Conservation (phyloP, 2,329 filamentous ascomycete genomes). For the Didymella lethalis region DNA sequence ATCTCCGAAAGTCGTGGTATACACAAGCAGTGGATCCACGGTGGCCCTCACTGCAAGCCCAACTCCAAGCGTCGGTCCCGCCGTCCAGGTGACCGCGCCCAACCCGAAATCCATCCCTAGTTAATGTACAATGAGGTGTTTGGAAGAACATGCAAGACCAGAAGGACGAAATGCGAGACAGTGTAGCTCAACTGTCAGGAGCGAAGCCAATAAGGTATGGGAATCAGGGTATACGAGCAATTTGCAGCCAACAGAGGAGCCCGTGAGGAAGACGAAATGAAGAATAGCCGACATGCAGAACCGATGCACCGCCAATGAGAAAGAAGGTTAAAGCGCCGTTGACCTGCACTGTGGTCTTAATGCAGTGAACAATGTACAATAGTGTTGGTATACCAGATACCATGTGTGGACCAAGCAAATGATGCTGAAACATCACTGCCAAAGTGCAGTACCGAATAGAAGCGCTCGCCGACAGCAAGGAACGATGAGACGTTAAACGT, state of each 20-base stretch:
- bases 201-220: slow-evolving; percentile 19
- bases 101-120: slow-evolving; percentile 12
- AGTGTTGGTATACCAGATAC: slow-evolving; percentile 25
- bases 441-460: not conserved
- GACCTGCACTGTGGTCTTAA: slow-evolving; percentile 20
- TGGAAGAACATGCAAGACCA: slow-evolving; percentile 8
- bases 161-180: slow-evolving; percentile 12
- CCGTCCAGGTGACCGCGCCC: slow-evolving; percentile 15
- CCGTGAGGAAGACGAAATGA: slow-evolving; percentile 18
- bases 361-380: slow-evolving; percentile 17
- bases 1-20: slow-evolving; percentile 20
- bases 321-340: slow-evolving; percentile 6
- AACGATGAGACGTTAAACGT: not conserved
- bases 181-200: slow-evolving; percentile 5
- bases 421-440: not conserved
- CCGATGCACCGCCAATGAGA: slow-evolving; percentile 9
- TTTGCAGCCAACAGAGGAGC: slow-evolving; percentile 30
- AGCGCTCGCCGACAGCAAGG: not conserved
- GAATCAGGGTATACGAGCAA: slow-evolving; percentile 36
- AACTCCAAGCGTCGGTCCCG: slow-evolving; percentile 13
- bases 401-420: slow-evolving; percentile 6
- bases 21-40: slow-evolving; percentile 22
- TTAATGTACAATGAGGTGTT: slow-evolving; percentile 16
- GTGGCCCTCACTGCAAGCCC: slow-evolving; percentile 21
- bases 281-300: slow-evolving; percentile 15